Evolutionary conservation across 768 basidiomycete species (phyloP).

Genomic region (Kondoa subrosea): DNA sequence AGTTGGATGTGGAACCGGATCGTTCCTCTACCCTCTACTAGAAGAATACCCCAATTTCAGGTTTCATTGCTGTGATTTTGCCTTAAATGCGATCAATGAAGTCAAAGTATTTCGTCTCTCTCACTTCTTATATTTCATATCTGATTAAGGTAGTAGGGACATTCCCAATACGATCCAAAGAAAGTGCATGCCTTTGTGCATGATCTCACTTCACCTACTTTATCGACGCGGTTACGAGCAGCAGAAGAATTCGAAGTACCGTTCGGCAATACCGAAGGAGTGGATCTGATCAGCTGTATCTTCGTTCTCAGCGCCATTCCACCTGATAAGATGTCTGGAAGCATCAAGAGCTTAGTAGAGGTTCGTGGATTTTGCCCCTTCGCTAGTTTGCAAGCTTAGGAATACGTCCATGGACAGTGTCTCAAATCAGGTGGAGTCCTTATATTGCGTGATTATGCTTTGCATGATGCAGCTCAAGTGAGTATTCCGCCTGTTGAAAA

Average conservation of each 20-base stretch:
- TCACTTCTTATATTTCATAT: neutral
- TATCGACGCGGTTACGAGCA: neutral
- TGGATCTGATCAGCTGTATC: slow-evolving; percentile 1
- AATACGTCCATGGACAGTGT: neutral
- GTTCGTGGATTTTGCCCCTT: neutral
- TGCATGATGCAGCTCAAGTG: slow-evolving; percentile 1
- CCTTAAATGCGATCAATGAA: neutral
- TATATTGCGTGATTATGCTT: slow-evolving; percentile 3
- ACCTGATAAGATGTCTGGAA: neutral
- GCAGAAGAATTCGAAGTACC: neutral
- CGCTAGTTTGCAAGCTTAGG: neutral
- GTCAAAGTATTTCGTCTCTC: neutral
- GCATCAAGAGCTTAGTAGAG: slow-evolving; percentile 1
- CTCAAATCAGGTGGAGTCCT: slow-evolving; percentile 1
- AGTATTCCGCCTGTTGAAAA: neutral
- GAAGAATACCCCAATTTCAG: neutral
- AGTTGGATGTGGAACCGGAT: neutral
- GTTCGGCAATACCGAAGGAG: neutral
- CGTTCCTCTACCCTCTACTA: slow-evolving; percentile 3
- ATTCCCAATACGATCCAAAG: neutral
- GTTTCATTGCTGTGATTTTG: slow-evolving; percentile 3
- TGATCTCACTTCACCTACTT: neutral
- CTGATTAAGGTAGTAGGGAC: neutral
- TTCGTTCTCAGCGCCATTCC: slow-evolving; percentile 4
- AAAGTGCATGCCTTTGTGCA: slow-evolving; percentile 10